Base-by-base conservation (phyloP, 177 flowering plant species). In the Vitis hybrid region DNA sequence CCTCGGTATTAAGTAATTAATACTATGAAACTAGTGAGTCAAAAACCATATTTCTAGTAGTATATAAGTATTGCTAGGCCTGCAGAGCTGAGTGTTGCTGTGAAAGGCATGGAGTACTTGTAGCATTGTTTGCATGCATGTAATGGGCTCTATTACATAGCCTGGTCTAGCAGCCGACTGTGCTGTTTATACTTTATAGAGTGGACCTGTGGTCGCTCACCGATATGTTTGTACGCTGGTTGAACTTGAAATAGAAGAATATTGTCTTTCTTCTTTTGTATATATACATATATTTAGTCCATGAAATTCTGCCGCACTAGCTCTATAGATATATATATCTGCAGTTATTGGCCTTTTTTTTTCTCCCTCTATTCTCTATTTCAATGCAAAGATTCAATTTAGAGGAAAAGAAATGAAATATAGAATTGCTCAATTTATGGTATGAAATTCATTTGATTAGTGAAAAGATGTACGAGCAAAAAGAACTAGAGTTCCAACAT, bases 91-190 rank as follows among this genome's bases (percentile, higher is more conserved):
- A 10, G 39, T 68, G 33, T 57, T 13, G 39, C 55, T 51, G 65
- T n/a, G 10, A 7, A 29, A 45, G 31, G 39, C 49, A 52, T 63
- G 68, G 12, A 39, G 62, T 52, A 39, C 8, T 39, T 66, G 62
- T 13, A 29, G 33, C 64, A 64, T 49, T 56, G 64, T 62, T 55
- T 62, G 60, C 39, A 21, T 62, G 73, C 63, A 53, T 39, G 45
- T 39, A 39, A 39, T 39, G 58, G 22, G 60, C 39, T 6, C 51
- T 72, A 50, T 65, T 13, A 50, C 65, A 6, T 16, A n/a, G 65
- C 58, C 59, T 19, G 4, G 18, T 15, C 16, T 60, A 9, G 13
- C 55, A 63, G 62, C 45, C 57, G 57, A 10, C 50, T 64, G 29
- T 39, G 74, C 58, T 71, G 57, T 48, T 49, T 48, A 56, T 64